Base-by-base conservation (phyloP, 2,329 filamentous ascomycete genomes). In the Sclerotinia trifoliorum region DNA sequence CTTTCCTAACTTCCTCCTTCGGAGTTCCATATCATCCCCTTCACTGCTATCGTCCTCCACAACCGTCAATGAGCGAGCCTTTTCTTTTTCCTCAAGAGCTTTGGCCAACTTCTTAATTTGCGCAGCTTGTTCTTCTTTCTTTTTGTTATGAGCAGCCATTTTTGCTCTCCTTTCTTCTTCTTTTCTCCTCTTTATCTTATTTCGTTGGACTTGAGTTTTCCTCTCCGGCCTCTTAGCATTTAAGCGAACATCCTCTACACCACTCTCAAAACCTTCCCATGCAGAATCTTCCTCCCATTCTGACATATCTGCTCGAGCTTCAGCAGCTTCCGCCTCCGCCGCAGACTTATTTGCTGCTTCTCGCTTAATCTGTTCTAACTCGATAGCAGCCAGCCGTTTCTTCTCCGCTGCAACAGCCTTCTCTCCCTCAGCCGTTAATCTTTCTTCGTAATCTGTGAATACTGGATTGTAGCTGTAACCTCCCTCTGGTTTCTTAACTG, bases 391-490 rank as follows among this genome's bases (percentile, higher is more conserved):
- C 7, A 94, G 79, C 7, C 93, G 89, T 78, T 90, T 88, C 78
- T 88, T 86, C 80, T 98, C 94, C 0, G 88, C 86, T 71, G 90
- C 90, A 2, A 97, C 83, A 19, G 90, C 94, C 79, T 91, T 92
- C 67, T 89, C 85, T 57, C 92, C 91, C 79, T 96, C 92, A 54
- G 86, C 83, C 26, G 86, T 84, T 56, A 97, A 81, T 21, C 94
- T 86, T 11, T 86, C 84, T 74, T 94, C 90, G 84, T 96, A 99
- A 71, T 97, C 93, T 71, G 88, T 85, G 74, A 96, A 96, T 7
- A 87, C 82, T 0, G 95, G 95, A 78, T 99, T 99, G 82, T 99
- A 99, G 74, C 92, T 96, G 79, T 90, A 92, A 69, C 92, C 93
- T 21, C 90, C 92, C 8, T 88, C 85, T 1, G 95, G 95, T 75